Percentiles rank a stretch among this genome's conserved stretches.
Evolutionary conservation across 345 rosid species (phyloP).

Genomic region (Linum tenue): DNA sequence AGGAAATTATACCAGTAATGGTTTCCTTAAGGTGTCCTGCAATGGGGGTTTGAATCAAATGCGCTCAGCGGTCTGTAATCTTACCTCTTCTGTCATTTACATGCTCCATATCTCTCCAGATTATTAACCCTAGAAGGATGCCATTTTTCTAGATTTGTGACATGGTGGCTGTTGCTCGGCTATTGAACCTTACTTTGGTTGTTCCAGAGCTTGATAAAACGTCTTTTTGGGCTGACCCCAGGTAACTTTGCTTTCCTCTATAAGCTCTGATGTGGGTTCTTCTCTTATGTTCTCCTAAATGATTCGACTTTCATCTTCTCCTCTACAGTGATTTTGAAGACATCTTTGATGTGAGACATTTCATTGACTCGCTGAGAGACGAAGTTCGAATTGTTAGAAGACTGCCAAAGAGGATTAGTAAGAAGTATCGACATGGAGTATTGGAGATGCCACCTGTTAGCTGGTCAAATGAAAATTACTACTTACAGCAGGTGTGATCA

Average conservation of each 20-base stretch:
- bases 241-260: constrained; percentile 34
- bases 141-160: constrained; percentile 67
- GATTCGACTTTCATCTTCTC: background rate
- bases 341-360: constrained; percentile 81
- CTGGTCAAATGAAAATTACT: constrained; percentile 93
- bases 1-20: constrained; percentile 81
- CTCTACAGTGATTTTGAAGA: constrained; percentile 86
- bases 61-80: constrained; percentile 77
- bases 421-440: constrained; percentile 50
- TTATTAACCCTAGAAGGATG: constrained; percentile 14
- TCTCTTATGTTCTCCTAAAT: background rate
- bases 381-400: constrained; percentile 76
- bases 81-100: constrained; percentile 17
- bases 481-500: constrained; percentile 66
- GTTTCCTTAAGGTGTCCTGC: constrained; percentile 76
- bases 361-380: constrained; percentile 86
- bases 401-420: constrained; percentile 63
- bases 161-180: constrained; percentile 77
- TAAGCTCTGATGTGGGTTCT: background rate
- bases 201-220: constrained; percentile 96
- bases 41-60: constrained; percentile 95
- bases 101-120: constrained; percentile 9
- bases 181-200: constrained; percentile 88
- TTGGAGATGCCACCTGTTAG: constrained; percentile 82
- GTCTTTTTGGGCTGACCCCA: constrained; percentile 97